A percentile compares a stretch with the other conserved stretches of the same genome.
These are phyloP conservation scores for Leucogyrophana mollusca DNA, from an alignment of 768 basidiomycete genomes.

Conservation along the genomic window DNA sequence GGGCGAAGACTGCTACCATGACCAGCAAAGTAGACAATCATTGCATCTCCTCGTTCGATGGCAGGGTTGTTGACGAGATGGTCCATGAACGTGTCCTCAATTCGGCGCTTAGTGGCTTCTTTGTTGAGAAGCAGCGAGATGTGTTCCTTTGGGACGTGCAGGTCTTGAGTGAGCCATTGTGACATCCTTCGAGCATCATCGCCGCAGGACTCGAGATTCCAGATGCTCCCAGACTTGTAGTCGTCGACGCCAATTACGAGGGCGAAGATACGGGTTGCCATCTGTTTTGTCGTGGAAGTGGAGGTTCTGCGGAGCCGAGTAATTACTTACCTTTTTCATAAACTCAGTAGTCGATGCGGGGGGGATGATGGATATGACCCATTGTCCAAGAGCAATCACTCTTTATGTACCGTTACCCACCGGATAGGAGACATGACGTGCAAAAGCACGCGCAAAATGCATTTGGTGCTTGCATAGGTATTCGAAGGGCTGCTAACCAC, in stretches of 20 bases:
- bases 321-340: conserved; percentile 10
- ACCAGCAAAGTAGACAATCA: conserved; percentile 73
- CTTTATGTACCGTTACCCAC: too few species aligned
- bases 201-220: conserved; percentile 65
- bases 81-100: conserved; percentile 58
- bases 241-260: conserved; percentile 68
- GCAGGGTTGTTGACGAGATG: conserved; percentile 63
- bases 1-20: conserved; percentile 60
- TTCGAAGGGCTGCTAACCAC: too few species aligned
- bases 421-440: too few species aligned
- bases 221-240: conserved; percentile 63
- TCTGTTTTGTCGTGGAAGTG: conserved; percentile 21
- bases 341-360: background rate
- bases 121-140: conserved; percentile 55
- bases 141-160: conserved; percentile 58
- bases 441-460: too few species aligned
- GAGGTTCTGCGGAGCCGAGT: background rate
- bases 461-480: too few species aligned
- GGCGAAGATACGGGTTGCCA: conserved; percentile 55
- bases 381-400: too few species aligned
- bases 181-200: conserved; percentile 61
- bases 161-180: conserved; percentile 53
- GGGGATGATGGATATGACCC: too few species aligned
- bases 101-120: conserved; percentile 58
- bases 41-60: conserved; percentile 61